phyloP scores from a whole-genome alignment of 192 early-diverging fungal species.

The Coemansia sp. region DNA sequence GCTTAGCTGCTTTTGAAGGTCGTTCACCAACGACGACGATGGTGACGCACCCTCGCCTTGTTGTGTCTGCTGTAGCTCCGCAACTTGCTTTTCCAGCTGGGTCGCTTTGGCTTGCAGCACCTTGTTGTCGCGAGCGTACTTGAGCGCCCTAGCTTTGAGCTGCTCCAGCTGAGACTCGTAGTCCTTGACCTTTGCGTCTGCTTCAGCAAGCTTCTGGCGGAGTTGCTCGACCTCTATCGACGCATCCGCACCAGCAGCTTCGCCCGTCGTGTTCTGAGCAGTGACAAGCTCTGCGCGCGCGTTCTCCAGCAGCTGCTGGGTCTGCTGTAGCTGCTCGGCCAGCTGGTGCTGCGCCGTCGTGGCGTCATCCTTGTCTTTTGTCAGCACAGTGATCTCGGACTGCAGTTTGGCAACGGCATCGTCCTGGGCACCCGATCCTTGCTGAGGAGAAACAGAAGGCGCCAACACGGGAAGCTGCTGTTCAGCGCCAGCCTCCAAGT shows the following conservation, averaged over 20 bases:
- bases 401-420: constrained; percentile 20
- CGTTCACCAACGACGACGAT: constrained; percentile 3
- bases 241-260: constrained; percentile 13
- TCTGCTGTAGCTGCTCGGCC: constrained; percentile 17
- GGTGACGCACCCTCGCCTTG: not conserved
- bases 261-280: not conserved
- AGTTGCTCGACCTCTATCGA: constrained; percentile 50
- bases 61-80: constrained; percentile 9
- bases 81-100: constrained; percentile 30
- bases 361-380: constrained; percentile 43
- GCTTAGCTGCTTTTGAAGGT: constrained; percentile 40
- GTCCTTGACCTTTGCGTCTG: constrained; percentile 36
- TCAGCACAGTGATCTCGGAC: constrained; percentile 30
- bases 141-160: constrained; percentile 38
- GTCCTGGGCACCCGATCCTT: not conserved
- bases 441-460: too few relatives aligned
- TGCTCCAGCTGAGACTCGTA: constrained; percentile 43
- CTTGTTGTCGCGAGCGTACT: constrained; percentile 46
- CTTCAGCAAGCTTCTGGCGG: constrained; percentile 50
- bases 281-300: constrained; percentile 19
- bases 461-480: too few relatives aligned
- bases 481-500: not conserved
- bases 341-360: constrained; percentile 38
- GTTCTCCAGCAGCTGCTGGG: constrained; percentile 11
- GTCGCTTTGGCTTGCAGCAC: constrained; percentile 29